A percentile compares a stretch with the other conserved stretches of the same genome.
phyloP scores from a whole-genome alignment of 495 filamentous ascomycete genomes.

The Tuber magnatum region DNA sequence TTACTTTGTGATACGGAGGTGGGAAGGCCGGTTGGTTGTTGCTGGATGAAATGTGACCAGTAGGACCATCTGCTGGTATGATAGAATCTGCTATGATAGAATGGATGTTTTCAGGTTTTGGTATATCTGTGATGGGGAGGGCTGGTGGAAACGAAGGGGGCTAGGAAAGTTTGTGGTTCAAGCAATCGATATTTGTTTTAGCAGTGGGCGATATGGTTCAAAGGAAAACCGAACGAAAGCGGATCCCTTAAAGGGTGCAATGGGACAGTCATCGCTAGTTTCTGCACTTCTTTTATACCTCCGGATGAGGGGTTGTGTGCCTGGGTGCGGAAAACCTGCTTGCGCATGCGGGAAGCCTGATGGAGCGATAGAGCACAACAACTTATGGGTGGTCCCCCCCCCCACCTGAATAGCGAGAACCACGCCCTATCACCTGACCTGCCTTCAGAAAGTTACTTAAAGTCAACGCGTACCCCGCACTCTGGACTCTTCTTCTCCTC shows the following conservation, averaged over 20 bases:
- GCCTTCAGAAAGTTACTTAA: not conserved
- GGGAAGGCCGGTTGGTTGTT: not conserved
- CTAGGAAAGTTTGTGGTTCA: not conserved
- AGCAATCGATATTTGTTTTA: not conserved
- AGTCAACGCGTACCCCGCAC: not conserved
- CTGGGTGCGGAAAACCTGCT: not conserved
- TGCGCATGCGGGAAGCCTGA: not conserved
- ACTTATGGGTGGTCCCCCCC: not conserved
- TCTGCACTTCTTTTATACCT: not conserved
- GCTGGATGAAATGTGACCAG: not conserved
- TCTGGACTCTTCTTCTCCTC: not conserved
- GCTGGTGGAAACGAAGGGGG: not conserved
- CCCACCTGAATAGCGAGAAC: not conserved
- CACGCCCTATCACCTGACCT: not conserved
- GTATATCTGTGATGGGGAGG: not conserved
- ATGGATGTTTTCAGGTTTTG: not conserved
- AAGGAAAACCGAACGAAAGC: not conserved
- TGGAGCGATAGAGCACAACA: not conserved
- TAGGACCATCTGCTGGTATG: not conserved
- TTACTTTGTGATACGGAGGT: not conserved
- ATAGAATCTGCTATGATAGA: not conserved
- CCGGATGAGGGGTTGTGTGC: not conserved
- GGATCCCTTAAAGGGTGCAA: not conserved
- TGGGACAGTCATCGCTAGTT: not conserved
- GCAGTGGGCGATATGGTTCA: not conserved